Conservation (phyloP, 495 filamentous ascomycete species). For the Aspergillus ostianus region DNA sequence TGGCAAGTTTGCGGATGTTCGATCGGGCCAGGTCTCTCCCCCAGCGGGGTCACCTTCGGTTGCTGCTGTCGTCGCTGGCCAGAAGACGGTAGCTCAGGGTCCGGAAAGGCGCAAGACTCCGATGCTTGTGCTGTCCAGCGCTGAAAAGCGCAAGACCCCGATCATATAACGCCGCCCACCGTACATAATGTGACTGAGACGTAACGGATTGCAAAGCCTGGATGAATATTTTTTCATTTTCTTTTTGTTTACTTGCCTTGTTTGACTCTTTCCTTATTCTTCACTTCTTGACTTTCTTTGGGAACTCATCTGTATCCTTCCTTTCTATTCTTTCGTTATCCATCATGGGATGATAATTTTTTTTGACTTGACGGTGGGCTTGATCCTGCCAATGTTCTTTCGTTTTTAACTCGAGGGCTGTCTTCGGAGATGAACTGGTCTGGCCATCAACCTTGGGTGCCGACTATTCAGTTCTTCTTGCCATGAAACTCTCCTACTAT, state of each 20-base stretch:
- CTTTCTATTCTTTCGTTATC: constrained; percentile 5
- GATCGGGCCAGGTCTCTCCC: constrained; percentile 36
- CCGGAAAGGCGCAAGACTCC: constrained; percentile 75
- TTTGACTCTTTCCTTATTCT: constrained; percentile 7
- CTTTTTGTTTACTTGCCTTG: constrained; percentile 9
- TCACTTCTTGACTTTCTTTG: constrained; percentile 6
- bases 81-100: constrained; percentile 43
- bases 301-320: not conserved
- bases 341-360: not conserved
- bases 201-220: constrained; percentile 27
- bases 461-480: not conserved
- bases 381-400: not conserved
- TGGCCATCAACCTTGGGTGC: not conserved
- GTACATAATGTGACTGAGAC: constrained; percentile 44
- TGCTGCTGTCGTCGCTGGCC: constrained; percentile 48
- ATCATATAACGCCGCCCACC: constrained; percentile 46
- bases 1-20: constrained; percentile 51
- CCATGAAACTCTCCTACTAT: not conserved
- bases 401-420: not conserved
- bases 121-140: constrained; percentile 81
- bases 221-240: constrained; percentile 16
- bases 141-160: constrained; percentile 86
- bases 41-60: constrained; percentile 41
- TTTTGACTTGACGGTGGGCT: not conserved
- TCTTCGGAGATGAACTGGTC: not conserved